A percentile compares a stretch with the other conserved stretches of the same genome.
Conservation (phyloP, 164 flowering plant species). For the Euptelea pleiosperma region DNA sequence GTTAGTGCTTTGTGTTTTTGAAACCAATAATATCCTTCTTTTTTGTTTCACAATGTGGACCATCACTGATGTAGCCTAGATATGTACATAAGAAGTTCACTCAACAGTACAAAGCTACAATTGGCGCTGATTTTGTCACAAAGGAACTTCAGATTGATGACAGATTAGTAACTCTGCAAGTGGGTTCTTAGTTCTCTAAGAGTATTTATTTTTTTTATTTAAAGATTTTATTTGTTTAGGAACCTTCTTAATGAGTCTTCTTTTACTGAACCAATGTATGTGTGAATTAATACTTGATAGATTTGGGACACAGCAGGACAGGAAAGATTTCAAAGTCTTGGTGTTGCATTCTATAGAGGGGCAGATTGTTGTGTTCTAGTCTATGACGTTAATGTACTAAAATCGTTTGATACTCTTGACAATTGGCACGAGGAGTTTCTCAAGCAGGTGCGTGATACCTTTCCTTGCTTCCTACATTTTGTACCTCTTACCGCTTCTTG, state of each 20-base stretch:
- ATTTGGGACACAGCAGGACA: conserved; percentile 99
- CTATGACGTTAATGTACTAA: conserved; percentile 91
- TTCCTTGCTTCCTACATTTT: conserved; percentile 4
- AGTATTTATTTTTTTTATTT: background rate
- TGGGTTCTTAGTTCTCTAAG: conserved; percentile 16
- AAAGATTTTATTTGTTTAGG: conserved; percentile 15
- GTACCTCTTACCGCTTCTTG: background rate
- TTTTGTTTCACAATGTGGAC: background rate
- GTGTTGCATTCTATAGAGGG: conserved; percentile 94
- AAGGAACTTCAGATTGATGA: conserved; percentile 91
- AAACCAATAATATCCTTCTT: background rate
- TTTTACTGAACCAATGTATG: background rate
- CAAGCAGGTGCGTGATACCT: conserved; percentile 58
- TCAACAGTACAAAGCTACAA: conserved; percentile 94
- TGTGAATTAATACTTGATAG: conserved; percentile 44
- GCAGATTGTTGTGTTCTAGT: conserved; percentile 97
- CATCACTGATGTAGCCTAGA: conserved; percentile 41
- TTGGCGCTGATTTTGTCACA: conserved; percentile 92
- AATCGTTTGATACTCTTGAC: conserved; percentile 78
- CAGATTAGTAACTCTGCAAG: conserved; percentile 79
- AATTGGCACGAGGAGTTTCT: conserved; percentile 97
- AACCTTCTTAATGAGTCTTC: background rate
- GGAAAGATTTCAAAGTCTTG: conserved; percentile 95
- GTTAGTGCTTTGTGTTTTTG: background rate
- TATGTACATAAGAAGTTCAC: conserved; percentile 88